A percentile compares a stretch with the other conserved stretches of the same genome.
Conservation (phyloP, 2,329 filamentous ascomycete genomes). For the Calonectria hawksworthii region DNA sequence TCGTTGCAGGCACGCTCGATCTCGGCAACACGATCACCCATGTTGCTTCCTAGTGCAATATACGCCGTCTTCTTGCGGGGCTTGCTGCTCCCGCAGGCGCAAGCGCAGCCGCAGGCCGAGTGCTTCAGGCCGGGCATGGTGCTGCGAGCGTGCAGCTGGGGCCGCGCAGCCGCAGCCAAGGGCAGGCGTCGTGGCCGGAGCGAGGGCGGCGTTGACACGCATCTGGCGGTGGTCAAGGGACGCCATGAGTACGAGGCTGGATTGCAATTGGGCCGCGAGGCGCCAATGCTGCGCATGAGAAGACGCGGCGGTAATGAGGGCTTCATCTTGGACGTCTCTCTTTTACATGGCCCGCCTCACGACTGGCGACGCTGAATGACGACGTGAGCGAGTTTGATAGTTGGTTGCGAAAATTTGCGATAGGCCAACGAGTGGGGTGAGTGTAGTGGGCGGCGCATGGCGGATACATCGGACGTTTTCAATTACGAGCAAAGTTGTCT, state of each 20-base stretch:
- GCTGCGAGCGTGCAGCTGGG: slow-evolving; percentile 28
- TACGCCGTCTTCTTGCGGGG: slow-evolving; percentile 70
- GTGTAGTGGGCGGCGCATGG: slow-evolving; percentile 6
- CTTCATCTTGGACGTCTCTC: slow-evolving; percentile 35
- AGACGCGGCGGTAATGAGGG: slow-evolving; percentile 25
- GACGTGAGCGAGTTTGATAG: slow-evolving; percentile 27
- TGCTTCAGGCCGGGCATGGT: slow-evolving; percentile 35
- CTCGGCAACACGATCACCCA: slow-evolving; percentile 86
- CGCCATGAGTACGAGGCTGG: slow-evolving; percentile 20
- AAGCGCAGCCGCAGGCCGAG: slow-evolving; percentile 53
- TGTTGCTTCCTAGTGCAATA: slow-evolving; percentile 92
- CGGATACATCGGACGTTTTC: not conserved
- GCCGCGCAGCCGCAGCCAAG: slow-evolving; percentile 30
- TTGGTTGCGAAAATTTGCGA: slow-evolving; percentile 43
- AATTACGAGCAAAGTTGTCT: too few relatives aligned
- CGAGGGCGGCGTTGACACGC: slow-evolving; percentile 21
- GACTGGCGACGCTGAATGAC: not conserved
- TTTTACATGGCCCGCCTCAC: slow-evolving; percentile 32
- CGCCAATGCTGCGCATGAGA: slow-evolving; percentile 27
- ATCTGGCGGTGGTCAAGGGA: slow-evolving; percentile 31
- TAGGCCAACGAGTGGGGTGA: slow-evolving; percentile 38
- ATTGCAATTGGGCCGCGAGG: slow-evolving; percentile 18
- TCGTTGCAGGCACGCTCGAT: slow-evolving; percentile 87
- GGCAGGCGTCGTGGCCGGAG: slow-evolving; percentile 26
- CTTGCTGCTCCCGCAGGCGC: slow-evolving; percentile 46